These are phyloP conservation scores for Dioscorea alata DNA, from an alignment of 106 monocot genomes.

Conservation along the genomic window DNA sequence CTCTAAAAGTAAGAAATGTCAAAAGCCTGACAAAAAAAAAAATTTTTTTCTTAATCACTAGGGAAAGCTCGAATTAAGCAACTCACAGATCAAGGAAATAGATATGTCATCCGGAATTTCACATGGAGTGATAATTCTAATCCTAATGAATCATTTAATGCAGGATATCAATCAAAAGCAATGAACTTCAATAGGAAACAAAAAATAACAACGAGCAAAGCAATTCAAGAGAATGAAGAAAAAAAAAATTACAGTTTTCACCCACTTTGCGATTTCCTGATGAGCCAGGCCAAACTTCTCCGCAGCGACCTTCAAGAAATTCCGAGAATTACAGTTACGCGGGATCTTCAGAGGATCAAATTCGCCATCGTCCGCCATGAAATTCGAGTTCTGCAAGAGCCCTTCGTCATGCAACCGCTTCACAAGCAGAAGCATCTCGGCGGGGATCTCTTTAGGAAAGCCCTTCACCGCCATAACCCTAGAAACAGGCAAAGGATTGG, in stretches of 20 bases:
- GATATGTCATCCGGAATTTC: neutral
- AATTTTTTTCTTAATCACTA: neutral
- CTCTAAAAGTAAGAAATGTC: neutral
- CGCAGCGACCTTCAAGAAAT: slow-evolving; percentile 34
- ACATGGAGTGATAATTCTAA: too few relatives aligned
- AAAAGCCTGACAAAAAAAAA: neutral
- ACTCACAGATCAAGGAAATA: neutral
- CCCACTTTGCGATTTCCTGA: slow-evolving; percentile 77
- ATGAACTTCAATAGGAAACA: neutral
- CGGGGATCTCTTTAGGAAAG: slow-evolving; percentile 25
- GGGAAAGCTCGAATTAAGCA: neutral
- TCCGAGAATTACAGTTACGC: slow-evolving; percentile 20
- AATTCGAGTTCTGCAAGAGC: slow-evolving; percentile 31
- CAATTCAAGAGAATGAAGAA: neutral
- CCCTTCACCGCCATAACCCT: slow-evolving; percentile 30
- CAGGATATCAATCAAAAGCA: neutral
- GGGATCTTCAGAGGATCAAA: slow-evolving; percentile 16
- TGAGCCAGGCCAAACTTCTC: slow-evolving; percentile 50
- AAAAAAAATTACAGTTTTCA: neutral
- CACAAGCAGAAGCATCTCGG: slow-evolving; percentile 31
- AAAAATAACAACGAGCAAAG: neutral
- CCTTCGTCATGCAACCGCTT: slow-evolving; percentile 40
- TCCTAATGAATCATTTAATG: neutral
- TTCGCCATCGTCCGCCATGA: slow-evolving; percentile 5
- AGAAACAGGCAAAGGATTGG: too few relatives aligned